A percentile compares a stretch with the other conserved stretches of the same genome.
Evolutionary conservation across 345 rosid genomes (phyloP).

Genomic region (Populus pruinosa): DNA sequence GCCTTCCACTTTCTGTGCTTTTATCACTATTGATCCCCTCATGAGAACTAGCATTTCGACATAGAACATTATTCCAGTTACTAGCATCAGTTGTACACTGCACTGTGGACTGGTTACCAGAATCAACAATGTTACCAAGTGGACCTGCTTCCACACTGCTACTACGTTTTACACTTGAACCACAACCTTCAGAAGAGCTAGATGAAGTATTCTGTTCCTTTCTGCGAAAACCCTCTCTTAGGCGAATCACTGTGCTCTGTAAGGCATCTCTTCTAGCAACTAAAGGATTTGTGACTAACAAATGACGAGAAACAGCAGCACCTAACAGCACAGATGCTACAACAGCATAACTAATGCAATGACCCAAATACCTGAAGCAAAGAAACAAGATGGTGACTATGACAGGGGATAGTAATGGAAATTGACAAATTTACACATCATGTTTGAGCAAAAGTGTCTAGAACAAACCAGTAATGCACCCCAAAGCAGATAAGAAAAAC

Average conservation of each 20-base stretch:
- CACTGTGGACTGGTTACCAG: conserved; percentile 42
- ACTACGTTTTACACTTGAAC: conserved; percentile 90
- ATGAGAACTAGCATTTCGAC: conserved; percentile 68
- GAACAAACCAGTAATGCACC: conserved; percentile 94
- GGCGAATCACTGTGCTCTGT: conserved; percentile 88
- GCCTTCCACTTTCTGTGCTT: conserved; percentile 95
- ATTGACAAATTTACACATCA: conserved; percentile 2
- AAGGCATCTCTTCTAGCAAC: conserved; percentile 98
- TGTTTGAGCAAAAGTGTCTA: conserved; percentile 10
- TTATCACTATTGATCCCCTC: conserved; percentile 86
- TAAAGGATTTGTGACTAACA: conserved; percentile 79
- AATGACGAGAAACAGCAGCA: conserved; percentile 93
- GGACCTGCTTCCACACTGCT: conserved; percentile 84
- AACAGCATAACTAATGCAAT: conserved; percentile 90
- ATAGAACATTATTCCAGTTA: conserved; percentile 53
- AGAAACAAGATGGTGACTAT: conserved; percentile 11
- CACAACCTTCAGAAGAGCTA: conserved; percentile 98
- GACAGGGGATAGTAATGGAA: conserved; percentile 16
- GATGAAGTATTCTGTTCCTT: conserved; percentile 90
- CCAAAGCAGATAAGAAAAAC: conserved; percentile 97
- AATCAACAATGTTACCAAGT: conserved; percentile 56
- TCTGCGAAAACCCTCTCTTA: conserved; percentile 94
- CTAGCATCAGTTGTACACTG: conserved; percentile 47
- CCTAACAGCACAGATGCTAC: conserved; percentile 93
- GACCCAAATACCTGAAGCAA: conserved; percentile 88